These are phyloP conservation scores for Anisodus acutangulus DNA, from an alignment of 257 asterid species.

Conservation along the genomic window DNA sequence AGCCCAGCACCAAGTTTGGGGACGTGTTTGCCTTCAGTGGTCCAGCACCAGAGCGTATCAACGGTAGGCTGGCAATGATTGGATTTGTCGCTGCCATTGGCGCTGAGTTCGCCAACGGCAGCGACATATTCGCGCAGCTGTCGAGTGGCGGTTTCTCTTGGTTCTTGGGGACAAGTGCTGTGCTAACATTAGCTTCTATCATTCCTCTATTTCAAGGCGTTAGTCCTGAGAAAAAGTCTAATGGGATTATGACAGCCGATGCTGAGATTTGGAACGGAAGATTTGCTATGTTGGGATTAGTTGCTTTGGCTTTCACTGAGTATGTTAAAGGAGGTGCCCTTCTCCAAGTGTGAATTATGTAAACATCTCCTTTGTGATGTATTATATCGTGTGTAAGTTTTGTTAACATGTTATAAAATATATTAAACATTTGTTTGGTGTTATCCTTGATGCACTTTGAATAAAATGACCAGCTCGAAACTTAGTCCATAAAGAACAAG, in stretches of 20 bases:
- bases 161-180: conserved; percentile 55
- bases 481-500: background rate
- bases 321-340: conserved; percentile 71
- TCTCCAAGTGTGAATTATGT: conserved; percentile 27
- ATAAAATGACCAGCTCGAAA: background rate
- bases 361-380: background rate
- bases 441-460: too few species aligned
- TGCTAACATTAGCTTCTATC: conserved; percentile 65
- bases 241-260: conserved; percentile 54
- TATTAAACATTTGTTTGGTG: too few species aligned
- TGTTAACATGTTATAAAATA: too few species aligned
- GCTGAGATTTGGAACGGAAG: conserved; percentile 88
- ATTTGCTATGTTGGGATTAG: conserved; percentile 79
- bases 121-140: conserved; percentile 57
- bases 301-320: conserved; percentile 81
- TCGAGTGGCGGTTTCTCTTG: conserved; percentile 59
- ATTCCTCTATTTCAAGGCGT: conserved; percentile 64
- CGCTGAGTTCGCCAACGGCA: conserved; percentile 61
- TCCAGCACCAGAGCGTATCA: conserved; percentile 80
- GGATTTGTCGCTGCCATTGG: conserved; percentile 79
- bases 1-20: conserved; percentile 42
- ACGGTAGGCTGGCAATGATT: conserved; percentile 80
- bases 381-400: too few species aligned
- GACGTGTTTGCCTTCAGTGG: conserved; percentile 72
- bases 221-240: conserved; percentile 52